Evolutionary conservation across 306 rosid genomes (phyloP).

Genomic region (Cicer bijugum): DNA sequence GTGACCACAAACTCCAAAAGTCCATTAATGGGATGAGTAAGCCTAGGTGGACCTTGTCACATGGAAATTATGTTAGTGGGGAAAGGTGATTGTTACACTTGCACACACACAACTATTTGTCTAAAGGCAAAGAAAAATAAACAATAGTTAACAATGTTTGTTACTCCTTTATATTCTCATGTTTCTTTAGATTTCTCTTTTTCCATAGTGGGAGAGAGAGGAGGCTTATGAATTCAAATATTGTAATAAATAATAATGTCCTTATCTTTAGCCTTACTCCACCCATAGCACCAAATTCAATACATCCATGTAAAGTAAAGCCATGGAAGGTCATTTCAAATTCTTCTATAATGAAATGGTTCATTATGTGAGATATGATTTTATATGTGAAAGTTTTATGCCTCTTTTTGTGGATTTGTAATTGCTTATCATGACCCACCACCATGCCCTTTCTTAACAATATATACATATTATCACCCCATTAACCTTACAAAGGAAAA

Average conservation of each 20-base stretch:
- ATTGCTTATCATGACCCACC: conserved; percentile 65
- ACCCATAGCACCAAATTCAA: conserved; percentile 58
- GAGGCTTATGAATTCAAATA: conserved; percentile 51
- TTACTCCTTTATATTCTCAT: conserved; percentile 41
- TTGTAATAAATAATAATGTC: conserved; percentile 61
- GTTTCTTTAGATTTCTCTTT: conserved; percentile 49
- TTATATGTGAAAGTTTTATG: conserved; percentile 57
- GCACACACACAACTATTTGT: conserved; percentile 51
- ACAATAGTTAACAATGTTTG: conserved; percentile 53
- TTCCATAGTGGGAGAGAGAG: conserved; percentile 55
- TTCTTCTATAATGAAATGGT: conserved; percentile 52
- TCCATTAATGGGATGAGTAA: conserved; percentile 58
- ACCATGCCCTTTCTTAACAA: conserved; percentile 52
- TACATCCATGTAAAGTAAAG: conserved; percentile 61
- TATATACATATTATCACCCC: conserved; percentile 45
- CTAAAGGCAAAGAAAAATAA: conserved; percentile 43
- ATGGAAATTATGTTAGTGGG: conserved; percentile 68
- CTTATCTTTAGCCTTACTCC: conserved; percentile 69
- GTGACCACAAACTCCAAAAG: conserved; percentile 67
- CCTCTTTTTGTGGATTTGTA: conserved; percentile 59
- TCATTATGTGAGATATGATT: conserved; percentile 62
- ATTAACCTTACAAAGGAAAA: conserved; percentile 57
- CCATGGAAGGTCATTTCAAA: conserved; percentile 64
- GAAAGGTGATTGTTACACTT: conserved; percentile 67
- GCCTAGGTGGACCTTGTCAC: conserved; percentile 59